Evolutionary conservation across 805 yeast species (phyloP).

Genomic region (Lachancea meyersii): DNA sequence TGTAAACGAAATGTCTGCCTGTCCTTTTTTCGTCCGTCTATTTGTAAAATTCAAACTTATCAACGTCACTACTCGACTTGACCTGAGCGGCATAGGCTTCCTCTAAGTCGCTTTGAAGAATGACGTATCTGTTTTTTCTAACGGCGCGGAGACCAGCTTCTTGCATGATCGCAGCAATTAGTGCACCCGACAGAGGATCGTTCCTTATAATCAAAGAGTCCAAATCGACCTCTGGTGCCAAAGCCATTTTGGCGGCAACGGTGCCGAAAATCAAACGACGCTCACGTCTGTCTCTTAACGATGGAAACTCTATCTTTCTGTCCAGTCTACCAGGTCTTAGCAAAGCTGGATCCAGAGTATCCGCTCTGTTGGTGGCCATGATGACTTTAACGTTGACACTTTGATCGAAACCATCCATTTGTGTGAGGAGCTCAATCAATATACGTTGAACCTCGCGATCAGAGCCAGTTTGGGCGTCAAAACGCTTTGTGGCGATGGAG

Average conservation of each 20-base stretch:
- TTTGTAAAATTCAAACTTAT: slow-evolving; percentile 96
- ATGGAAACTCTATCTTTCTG: slow-evolving; percentile 96
- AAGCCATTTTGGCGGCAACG: slow-evolving; percentile 93
- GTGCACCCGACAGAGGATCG: slow-evolving; percentile 95
- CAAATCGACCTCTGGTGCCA: slow-evolving; percentile 95
- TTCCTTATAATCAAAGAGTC: slow-evolving; percentile 92
- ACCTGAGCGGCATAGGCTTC: slow-evolving; percentile 98
- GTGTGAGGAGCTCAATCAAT: slow-evolving; percentile 87
- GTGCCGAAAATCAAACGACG: slow-evolving; percentile 94
- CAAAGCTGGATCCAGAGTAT: slow-evolving; percentile 95
- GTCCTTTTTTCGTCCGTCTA: slow-evolving; percentile 24
- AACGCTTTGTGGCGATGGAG: slow-evolving; percentile 98
- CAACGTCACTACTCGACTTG: slow-evolving; percentile 90
- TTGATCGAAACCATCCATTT: slow-evolving; percentile 99
- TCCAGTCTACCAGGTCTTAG: slow-evolving; percentile 98
- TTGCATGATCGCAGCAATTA: slow-evolving; percentile 99
- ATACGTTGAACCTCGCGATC: slow-evolving; percentile 99
- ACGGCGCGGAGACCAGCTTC: slow-evolving; percentile 99
- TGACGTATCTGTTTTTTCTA: slow-evolving; percentile 95
- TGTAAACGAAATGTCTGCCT: background rate
- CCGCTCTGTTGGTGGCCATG: slow-evolving; percentile 99
- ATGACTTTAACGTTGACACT: slow-evolving; percentile 91
- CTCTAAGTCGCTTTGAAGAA: slow-evolving; percentile 90
- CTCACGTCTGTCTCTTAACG: slow-evolving; percentile 93
- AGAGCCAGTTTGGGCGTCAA: slow-evolving; percentile 99